Evolutionary conservation across 306 rosid genomes (phyloP).

Genomic region (Begonia loranthoides): DNA sequence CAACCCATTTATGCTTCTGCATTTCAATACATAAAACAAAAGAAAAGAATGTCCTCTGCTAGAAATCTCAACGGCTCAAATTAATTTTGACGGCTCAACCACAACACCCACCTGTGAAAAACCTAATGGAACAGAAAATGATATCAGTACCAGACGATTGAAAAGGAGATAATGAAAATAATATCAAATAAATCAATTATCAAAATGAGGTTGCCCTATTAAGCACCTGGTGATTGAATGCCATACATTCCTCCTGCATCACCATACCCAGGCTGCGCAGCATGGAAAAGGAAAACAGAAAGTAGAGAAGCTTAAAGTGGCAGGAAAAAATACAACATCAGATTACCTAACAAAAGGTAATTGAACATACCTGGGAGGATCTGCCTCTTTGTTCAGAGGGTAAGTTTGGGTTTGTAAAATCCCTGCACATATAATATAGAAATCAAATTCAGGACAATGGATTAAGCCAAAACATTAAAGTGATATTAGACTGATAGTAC

Average conservation of each 20-base stretch:
- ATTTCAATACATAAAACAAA: too few species aligned
- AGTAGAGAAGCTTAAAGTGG: conserved; percentile 3
- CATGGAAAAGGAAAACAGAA: conserved; percentile 8
- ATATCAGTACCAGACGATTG: conserved; percentile 17
- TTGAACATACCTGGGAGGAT: conserved; percentile 56
- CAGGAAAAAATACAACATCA: neutral
- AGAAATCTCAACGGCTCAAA: too few species aligned
- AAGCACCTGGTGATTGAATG: conserved; percentile 57
- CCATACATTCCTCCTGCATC: conserved; percentile 67
- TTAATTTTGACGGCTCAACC: too few species aligned
- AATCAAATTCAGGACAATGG: too few species aligned
- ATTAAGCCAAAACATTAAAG: neutral
- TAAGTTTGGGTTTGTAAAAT: conserved; percentile 81
- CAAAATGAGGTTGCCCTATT: conserved; percentile 7
- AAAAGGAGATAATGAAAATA: conserved; percentile 7
- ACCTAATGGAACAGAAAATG: conserved; percentile 35
- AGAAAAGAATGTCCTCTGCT: too few species aligned
- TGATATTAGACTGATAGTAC: neutral
- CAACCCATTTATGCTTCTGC: too few species aligned
- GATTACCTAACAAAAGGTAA: conserved; percentile 4
- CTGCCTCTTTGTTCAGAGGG: conserved; percentile 95
- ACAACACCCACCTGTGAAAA: conserved; percentile 67
- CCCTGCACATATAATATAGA: conserved; percentile 27
- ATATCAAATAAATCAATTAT: conserved; percentile 11
- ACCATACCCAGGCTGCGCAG: conserved; percentile 59